A percentile compares a stretch with the other conserved stretches of the same genome.
Evolutionary conservation across 495 filamentous ascomycete species (phyloP).

Genomic region (Antarctomyces pellizariae): DNA sequence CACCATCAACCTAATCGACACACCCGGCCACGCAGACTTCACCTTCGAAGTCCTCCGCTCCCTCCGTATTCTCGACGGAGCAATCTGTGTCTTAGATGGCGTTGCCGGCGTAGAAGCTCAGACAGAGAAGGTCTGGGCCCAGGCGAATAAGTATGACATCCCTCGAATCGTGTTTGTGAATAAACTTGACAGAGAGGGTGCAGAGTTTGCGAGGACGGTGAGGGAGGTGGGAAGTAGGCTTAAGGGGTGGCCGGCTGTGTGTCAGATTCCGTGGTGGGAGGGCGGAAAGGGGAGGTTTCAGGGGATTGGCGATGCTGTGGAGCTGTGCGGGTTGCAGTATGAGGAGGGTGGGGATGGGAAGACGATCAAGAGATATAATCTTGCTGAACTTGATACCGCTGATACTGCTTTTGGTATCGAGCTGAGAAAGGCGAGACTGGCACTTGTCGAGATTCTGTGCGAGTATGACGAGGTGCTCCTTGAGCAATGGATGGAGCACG

Average conservation of each 20-base stretch:
- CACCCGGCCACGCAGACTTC: slow-evolving; percentile 93
- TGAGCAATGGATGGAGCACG: slow-evolving; percentile 54
- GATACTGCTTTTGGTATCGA: slow-evolving; percentile 32
- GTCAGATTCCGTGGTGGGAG: slow-evolving; percentile 86
- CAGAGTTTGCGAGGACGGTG: slow-evolving; percentile 68
- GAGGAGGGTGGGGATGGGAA: slow-evolving; percentile 44
- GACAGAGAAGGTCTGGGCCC: slow-evolving; percentile 90
- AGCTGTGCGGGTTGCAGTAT: slow-evolving; percentile 25
- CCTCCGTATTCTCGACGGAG: slow-evolving; percentile 78
- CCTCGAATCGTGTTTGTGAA: slow-evolving; percentile 81
- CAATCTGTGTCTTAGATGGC: slow-evolving; percentile 86
- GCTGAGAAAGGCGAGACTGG: slow-evolving; percentile 47
- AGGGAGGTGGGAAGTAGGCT: slow-evolving; percentile 64
- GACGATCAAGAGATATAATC: slow-evolving; percentile 23
- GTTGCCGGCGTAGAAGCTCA: slow-evolving; percentile 96
- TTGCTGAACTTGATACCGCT: slow-evolving; percentile 26
- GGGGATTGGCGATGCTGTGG: slow-evolving; percentile 66
- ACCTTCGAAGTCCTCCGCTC: slow-evolving; percentile 94
- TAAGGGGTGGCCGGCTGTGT: slow-evolving; percentile 67
- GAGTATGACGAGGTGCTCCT: slow-evolving; percentile 74
- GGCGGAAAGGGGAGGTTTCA: slow-evolving; percentile 45
- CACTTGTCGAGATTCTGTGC: slow-evolving; percentile 60
- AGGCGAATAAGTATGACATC: slow-evolving; percentile 65
- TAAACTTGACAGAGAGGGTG: slow-evolving; percentile 88
- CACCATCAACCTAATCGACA: slow-evolving; percentile 88